Conservation (phyloP, 2,329 filamentous ascomycete species). For the Arthrobotrys sinensis region DNA sequence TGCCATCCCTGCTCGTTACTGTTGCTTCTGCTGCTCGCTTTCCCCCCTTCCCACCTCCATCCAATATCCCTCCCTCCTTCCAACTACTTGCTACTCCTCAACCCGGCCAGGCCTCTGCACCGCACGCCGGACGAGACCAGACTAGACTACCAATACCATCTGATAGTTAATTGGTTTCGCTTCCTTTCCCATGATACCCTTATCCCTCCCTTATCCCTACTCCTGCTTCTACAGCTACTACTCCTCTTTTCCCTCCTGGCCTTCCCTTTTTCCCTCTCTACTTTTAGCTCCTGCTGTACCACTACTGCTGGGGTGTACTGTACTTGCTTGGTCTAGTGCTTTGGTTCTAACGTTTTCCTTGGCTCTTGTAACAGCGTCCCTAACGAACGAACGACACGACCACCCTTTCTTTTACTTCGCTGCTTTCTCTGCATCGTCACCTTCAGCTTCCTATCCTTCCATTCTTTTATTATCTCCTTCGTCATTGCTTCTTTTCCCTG, state of each 20-base stretch:
- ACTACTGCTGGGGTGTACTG: slow-evolving; percentile 35
- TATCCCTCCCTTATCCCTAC: slow-evolving; percentile 59
- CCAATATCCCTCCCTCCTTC: slow-evolving; percentile 40
- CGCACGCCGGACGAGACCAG: slow-evolving; percentile 41
- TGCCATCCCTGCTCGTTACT: slow-evolving; percentile 61
- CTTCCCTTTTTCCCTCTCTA: slow-evolving; percentile 53
- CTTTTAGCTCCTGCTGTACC: slow-evolving; percentile 44
- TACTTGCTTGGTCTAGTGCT: slow-evolving; percentile 59
- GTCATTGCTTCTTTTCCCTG: slow-evolving; percentile 36
- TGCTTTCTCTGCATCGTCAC: slow-evolving; percentile 46
- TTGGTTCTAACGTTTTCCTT: slow-evolving; percentile 62
- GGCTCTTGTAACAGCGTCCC: slow-evolving; percentile 60
- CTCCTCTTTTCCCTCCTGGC: slow-evolving; percentile 38
- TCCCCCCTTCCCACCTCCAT: slow-evolving; percentile 45
- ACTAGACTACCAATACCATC: slow-evolving; percentile 42
- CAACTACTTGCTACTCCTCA: slow-evolving; percentile 59
- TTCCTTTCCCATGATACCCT: slow-evolving; percentile 35
- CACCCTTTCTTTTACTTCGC: slow-evolving; percentile 57
- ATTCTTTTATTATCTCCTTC: slow-evolving; percentile 64
- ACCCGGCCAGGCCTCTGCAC: slow-evolving; percentile 43
- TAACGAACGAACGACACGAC: slow-evolving; percentile 60
- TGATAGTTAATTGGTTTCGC: slow-evolving; percentile 41
- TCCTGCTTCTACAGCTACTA: slow-evolving; percentile 61
- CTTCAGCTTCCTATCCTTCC: slow-evolving; percentile 65
- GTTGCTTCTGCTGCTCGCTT: slow-evolving; percentile 59